Evolutionary conservation across 2,329 filamentous ascomycete genomes (phyloP).

Genomic region (Fonsecaea multimorphosa): DNA sequence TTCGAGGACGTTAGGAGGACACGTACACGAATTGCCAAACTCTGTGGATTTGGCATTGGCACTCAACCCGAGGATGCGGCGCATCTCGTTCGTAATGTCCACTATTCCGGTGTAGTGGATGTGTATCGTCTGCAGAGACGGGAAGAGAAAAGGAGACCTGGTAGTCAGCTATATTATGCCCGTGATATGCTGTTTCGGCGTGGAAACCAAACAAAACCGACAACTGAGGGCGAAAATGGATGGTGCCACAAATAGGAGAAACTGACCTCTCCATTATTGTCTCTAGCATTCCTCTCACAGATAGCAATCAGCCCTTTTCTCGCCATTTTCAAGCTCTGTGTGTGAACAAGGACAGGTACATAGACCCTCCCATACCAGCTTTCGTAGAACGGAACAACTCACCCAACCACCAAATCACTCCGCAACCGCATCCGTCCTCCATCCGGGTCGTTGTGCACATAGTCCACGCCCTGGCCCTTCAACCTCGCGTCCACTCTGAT

Average conservation of each 20-base stretch:
- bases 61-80: constrained; percentile 44
- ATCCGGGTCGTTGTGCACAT: constrained; percentile 51
- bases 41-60: constrained; percentile 46
- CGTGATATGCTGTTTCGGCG: neutral
- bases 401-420: constrained; percentile 51
- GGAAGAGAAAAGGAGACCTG: neutral
- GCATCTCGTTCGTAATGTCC: constrained; percentile 44
- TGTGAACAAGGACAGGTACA: too few species aligned
- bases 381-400: constrained; percentile 28
- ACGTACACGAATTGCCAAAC: constrained; percentile 51
- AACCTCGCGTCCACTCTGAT: constrained; percentile 48
- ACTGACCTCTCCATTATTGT: constrained; percentile 45
- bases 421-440: constrained; percentile 49
- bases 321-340: neutral
- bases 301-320: constrained; percentile 6
- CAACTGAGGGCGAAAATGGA: neutral
- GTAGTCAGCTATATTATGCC: neutral
- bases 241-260: neutral
- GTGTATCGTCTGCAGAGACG: constrained; percentile 44
- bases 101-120: constrained; percentile 51
- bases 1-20: neutral
- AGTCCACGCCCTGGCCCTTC: constrained; percentile 50
- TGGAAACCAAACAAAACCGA: neutral
- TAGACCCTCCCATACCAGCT: neutral
- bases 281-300: constrained; percentile 36